Percentiles rank a stretch among this genome's conserved stretches.
Evolutionary conservation across 2,329 filamentous ascomycete genomes (phyloP).

Genomic region (Berkeleyomyces basicola): DNA sequence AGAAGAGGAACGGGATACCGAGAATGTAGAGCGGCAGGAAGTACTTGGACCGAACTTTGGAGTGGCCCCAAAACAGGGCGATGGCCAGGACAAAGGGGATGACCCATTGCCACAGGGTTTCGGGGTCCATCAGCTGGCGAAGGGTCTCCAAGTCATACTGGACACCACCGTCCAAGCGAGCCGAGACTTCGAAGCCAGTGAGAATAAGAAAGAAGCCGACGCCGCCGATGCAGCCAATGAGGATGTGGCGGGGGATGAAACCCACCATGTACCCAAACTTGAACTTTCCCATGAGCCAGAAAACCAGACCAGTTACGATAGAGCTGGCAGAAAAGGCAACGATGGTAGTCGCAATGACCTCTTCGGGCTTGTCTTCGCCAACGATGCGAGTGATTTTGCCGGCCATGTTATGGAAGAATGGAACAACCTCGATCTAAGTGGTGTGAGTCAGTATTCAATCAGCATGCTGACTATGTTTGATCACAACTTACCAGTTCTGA

Average conservation of each 20-base stretch:
- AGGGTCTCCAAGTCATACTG: constrained; percentile 66
- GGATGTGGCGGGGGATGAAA: constrained; percentile 90
- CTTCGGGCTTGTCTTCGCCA: constrained; percentile 63
- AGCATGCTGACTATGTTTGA: background rate
- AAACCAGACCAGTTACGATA: constrained; percentile 76
- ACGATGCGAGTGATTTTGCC: constrained; percentile 66
- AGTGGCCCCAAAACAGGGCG: constrained; percentile 58
- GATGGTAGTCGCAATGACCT: constrained; percentile 87
- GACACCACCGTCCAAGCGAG: constrained; percentile 69
- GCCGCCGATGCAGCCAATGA: constrained; percentile 93
- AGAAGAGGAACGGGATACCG: constrained; percentile 58
- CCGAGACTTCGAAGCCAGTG: constrained; percentile 87
- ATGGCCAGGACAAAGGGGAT: constrained; percentile 64
- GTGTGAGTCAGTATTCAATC: background rate
- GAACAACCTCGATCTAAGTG: constrained; percentile 79
- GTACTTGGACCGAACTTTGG: constrained; percentile 63
- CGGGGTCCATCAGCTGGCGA: constrained; percentile 51
- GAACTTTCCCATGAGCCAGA: constrained; percentile 79
- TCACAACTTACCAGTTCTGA: constrained; percentile 60
- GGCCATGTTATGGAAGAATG: constrained; percentile 98
- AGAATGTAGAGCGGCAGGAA: constrained; percentile 80
- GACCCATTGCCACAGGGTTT: constrained; percentile 69
- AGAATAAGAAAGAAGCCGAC: constrained; percentile 89
- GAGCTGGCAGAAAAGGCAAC: constrained; percentile 81
- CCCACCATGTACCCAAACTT: constrained; percentile 83